Conservation (phyloP, 129 eudicot species). For the Helichrysum umbraculigerum region DNA sequence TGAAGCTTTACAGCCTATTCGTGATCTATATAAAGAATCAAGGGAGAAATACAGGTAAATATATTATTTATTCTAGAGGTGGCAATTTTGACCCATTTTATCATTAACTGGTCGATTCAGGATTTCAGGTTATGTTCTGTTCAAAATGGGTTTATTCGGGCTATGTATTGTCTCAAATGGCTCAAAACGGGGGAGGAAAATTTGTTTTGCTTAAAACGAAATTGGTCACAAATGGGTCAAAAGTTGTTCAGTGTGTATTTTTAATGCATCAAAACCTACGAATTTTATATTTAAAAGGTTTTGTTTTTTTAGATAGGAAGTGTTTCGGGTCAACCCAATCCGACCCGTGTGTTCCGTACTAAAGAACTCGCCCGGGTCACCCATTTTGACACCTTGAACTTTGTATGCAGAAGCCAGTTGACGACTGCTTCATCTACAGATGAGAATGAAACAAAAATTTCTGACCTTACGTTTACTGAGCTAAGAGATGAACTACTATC, state of each 20-base stretch:
- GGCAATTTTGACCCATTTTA: not conserved
- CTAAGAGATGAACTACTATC: constrained; percentile 84
- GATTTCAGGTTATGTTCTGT: not conserved
- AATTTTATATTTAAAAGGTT: not conserved
- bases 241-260: not conserved
- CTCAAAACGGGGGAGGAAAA: not conserved
- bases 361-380: not conserved
- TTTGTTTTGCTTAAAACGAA: not conserved
- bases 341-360: not conserved
- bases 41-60: constrained; percentile 61
- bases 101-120: not conserved
- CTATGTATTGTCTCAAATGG: not conserved
- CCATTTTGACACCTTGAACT: not conserved
- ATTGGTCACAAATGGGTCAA: not conserved
- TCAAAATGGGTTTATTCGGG: not conserved
- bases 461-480: constrained; percentile 79
- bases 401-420: constrained; percentile 50
- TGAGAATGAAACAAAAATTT: constrained; percentile 56
- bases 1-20: constrained; percentile 83
- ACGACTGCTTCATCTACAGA: constrained; percentile 33
- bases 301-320: not conserved
- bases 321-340: not conserved
- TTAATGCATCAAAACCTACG: not conserved
- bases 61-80: constrained; percentile 1
- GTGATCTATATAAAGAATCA: constrained; percentile 74